phyloP scores from a whole-genome alignment of 2,329 filamentous ascomycete species.

The Colletotrichum sp. region DNA sequence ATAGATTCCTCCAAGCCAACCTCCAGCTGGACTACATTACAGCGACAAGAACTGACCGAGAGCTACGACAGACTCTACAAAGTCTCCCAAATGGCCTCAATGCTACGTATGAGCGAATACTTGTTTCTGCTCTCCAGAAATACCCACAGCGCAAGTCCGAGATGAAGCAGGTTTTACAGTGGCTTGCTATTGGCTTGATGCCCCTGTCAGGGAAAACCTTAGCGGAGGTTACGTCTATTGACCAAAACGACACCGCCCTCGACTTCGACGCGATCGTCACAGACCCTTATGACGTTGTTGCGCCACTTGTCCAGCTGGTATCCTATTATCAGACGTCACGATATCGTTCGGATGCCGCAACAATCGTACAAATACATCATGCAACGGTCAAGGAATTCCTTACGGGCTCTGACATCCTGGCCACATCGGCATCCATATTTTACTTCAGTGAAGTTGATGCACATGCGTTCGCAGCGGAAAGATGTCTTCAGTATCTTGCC shows the following conservation, averaged over 20 bases:
- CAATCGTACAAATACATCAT: not conserved
- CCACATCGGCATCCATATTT: not conserved
- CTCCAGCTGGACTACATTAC: not conserved
- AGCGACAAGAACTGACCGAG: not conserved
- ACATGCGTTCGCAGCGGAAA: not conserved
- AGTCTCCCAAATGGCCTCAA: not conserved
- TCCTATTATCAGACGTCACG: not conserved
- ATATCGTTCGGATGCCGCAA: not conserved
- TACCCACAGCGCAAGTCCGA: not conserved
- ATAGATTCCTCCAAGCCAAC: not conserved
- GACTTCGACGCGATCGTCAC: not conserved
- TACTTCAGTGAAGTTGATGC: not conserved
- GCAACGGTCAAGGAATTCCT: not conserved
- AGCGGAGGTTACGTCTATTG: not conserved
- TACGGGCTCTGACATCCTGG: not conserved
- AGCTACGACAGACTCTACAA: fast-evolving
- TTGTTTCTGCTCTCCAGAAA: not conserved
- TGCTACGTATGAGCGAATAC: not conserved
- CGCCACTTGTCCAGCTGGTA: not conserved
- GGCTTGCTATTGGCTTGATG: too few species aligned
- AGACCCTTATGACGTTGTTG: not conserved
- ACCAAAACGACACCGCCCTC: fast-evolving
- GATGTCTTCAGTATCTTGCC: not conserved
- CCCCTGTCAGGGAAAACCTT: too few species aligned
- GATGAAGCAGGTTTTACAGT: fast-evolving